Conservation (phyloP, 495 filamentous ascomycete species). For the Bryoglossum gracile region DNA sequence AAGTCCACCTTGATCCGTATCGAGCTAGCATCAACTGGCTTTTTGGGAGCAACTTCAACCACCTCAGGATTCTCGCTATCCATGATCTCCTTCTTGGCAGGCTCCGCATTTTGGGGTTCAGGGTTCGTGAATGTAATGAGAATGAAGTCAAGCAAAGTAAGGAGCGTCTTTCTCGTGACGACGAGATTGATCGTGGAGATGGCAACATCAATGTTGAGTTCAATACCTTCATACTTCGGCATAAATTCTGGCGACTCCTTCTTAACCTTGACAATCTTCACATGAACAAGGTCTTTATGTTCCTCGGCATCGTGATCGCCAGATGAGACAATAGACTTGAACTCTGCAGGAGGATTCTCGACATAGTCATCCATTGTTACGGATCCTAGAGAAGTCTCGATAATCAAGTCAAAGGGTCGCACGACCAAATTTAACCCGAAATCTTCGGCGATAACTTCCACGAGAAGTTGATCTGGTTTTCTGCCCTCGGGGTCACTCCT, state of each 20-base stretch:
- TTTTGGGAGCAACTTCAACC: constrained; percentile 7
- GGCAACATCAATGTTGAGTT: constrained; percentile 83
- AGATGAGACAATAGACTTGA: constrained; percentile 91
- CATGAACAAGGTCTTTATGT: constrained; percentile 72
- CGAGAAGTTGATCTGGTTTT: constrained; percentile 72
- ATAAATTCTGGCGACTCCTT: constrained; percentile 88
- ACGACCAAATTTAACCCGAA: constrained; percentile 84
- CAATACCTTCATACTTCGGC: constrained; percentile 83
- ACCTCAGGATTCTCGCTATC: constrained; percentile 20
- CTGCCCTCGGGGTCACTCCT: constrained; percentile 74
- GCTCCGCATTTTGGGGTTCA: constrained; percentile 29
- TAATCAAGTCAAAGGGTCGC: constrained; percentile 83
- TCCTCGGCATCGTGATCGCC: constrained; percentile 64
- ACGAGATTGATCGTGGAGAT: constrained; percentile 94
- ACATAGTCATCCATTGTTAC: constrained; percentile 94
- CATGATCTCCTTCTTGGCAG: constrained; percentile 32
- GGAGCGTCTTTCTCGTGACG: constrained; percentile 84
- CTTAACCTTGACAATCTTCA: constrained; percentile 87
- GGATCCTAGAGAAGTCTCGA: constrained; percentile 78
- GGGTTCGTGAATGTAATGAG: constrained; percentile 88
- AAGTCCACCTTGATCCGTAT: constrained; percentile 73
- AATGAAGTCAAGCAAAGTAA: constrained; percentile 93
- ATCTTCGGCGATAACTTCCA: constrained; percentile 83
- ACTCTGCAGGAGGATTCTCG: constrained; percentile 81
- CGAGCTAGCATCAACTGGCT: constrained; percentile 14